Evolutionary conservation across 164 flowering plant genomes (phyloP).

Genomic region (Liquidambar formosana): DNA sequence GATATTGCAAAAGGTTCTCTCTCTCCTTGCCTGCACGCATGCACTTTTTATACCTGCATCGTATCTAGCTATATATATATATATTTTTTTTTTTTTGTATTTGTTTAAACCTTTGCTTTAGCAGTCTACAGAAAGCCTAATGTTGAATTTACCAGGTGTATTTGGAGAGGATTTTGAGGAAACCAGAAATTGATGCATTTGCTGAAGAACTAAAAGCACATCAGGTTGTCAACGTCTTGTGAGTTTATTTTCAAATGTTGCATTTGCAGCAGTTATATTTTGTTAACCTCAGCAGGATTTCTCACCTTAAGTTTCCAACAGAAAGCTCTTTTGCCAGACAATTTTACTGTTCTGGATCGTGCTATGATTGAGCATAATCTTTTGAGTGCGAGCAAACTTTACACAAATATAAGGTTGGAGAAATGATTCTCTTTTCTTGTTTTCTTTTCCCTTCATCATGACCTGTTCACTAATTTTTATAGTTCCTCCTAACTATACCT

Average conservation of each 20-base stretch:
- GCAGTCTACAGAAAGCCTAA: not conserved
- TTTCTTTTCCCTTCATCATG: not conserved
- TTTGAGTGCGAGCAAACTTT: no score
- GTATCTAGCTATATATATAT: no score
- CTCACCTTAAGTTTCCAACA: constrained; percentile 28
- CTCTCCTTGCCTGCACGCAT: not conserved
- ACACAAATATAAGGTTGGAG: constrained; percentile 86
- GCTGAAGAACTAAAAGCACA: constrained; percentile 89
- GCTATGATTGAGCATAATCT: no score
- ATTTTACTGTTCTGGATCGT: no score
- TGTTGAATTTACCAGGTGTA: constrained; percentile 61
- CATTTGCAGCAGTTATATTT: not conserved
- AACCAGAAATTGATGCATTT: constrained; percentile 98
- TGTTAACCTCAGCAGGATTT: constrained; percentile 1
- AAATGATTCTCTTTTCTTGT: not conserved
- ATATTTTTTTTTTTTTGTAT: not conserved
- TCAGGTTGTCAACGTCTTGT: constrained; percentile 53
- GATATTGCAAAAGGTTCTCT: constrained; percentile 83
- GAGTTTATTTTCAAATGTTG: constrained; percentile 2
- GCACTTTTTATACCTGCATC: no score
- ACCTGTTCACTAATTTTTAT: not conserved
- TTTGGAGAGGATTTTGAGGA: constrained; percentile 93
- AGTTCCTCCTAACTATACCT: no score
- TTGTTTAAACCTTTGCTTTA: not conserved
- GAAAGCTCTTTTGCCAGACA: constrained; percentile 96